These are phyloP conservation scores for Botrytis fragariae DNA, from an alignment of 2,329 filamentous ascomycete species.

Conservation along the genomic window DNA sequence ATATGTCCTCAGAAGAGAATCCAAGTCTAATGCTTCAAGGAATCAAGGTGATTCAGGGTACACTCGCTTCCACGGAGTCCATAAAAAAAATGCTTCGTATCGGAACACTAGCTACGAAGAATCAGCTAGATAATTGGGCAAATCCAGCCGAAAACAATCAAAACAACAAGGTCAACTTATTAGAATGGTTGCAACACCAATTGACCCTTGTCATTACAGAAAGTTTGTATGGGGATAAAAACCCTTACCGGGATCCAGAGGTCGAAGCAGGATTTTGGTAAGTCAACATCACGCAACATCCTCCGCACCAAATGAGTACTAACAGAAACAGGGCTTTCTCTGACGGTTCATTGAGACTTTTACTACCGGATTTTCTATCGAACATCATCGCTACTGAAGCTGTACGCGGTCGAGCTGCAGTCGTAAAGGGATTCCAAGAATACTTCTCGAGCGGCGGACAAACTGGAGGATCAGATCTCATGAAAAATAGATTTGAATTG, in stretches of 20 bases:
- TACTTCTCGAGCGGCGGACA: conserved; percentile 1
- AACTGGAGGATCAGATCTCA: neutral
- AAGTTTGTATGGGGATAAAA: conserved; percentile 12
- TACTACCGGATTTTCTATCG: neutral
- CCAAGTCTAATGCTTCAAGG: conserved; percentile 10
- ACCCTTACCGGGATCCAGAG: conserved; percentile 12
- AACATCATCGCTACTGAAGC: neutral
- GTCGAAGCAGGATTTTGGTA: conserved; percentile 18
- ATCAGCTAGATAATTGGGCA: neutral
- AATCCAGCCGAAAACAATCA: neutral
- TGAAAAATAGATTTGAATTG: neutral
- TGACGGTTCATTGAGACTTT: conserved; percentile 1
- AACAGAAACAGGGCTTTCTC: conserved; percentile 10
- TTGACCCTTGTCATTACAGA: conserved; percentile 11
- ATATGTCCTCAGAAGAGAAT: neutral
- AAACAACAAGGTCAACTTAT: neutral
- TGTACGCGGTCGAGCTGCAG: neutral
- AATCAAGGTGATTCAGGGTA: conserved; percentile 3
- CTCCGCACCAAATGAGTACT: neutral
- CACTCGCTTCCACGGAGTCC: neutral
- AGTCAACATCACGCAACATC: neutral
- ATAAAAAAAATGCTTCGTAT: conserved; percentile 4
- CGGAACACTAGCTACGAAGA: neutral
- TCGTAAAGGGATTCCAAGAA: neutral
- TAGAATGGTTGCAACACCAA: conserved; percentile 12